Conservation (phyloP, 768 basidiomycete genomes). For the Tulasnella sp. region DNA sequence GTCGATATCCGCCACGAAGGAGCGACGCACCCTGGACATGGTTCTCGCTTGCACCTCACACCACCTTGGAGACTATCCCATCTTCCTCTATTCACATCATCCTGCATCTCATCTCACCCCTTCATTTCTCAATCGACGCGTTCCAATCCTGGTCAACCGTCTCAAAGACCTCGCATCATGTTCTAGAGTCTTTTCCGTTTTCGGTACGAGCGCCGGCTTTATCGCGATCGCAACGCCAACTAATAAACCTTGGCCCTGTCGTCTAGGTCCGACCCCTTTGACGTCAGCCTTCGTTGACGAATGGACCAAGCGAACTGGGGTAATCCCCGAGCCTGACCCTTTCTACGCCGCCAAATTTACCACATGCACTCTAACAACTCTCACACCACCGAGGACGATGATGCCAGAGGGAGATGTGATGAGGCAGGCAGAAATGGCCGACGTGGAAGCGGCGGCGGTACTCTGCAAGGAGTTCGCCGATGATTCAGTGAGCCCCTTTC, state of each 20-base stretch:
- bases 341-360: slow-evolving; percentile 68
- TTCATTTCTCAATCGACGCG: slow-evolving; percentile 48
- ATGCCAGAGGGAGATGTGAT: slow-evolving; percentile 48
- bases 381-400: slow-evolving; percentile 40
- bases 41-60: slow-evolving; percentile 64
- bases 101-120: slow-evolving; percentile 44
- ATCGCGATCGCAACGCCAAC: neutral
- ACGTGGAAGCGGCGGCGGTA: slow-evolving; percentile 50
- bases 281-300: slow-evolving; percentile 51
- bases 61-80: slow-evolving; percentile 61
- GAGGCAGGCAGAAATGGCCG: slow-evolving; percentile 50
- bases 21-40: slow-evolving; percentile 37
- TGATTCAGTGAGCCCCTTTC: slow-evolving; percentile 55
- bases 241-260: slow-evolving; percentile 22
- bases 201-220: slow-evolving; percentile 43
- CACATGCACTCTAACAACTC: slow-evolving; percentile 55
- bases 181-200: slow-evolving; percentile 58
- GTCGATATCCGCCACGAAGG: slow-evolving; percentile 10
- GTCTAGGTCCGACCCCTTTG: slow-evolving; percentile 50
- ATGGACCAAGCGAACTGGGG: slow-evolving; percentile 56
- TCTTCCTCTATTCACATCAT: slow-evolving; percentile 60
- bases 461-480: slow-evolving; percentile 61
- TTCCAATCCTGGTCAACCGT: slow-evolving; percentile 50
- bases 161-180: slow-evolving; percentile 47
- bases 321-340: slow-evolving; percentile 46